A percentile compares a stretch with the other conserved stretches of the same genome.
Conservation (phyloP, 805 yeast genomes). For the Suhomyces xylopsoci region DNA sequence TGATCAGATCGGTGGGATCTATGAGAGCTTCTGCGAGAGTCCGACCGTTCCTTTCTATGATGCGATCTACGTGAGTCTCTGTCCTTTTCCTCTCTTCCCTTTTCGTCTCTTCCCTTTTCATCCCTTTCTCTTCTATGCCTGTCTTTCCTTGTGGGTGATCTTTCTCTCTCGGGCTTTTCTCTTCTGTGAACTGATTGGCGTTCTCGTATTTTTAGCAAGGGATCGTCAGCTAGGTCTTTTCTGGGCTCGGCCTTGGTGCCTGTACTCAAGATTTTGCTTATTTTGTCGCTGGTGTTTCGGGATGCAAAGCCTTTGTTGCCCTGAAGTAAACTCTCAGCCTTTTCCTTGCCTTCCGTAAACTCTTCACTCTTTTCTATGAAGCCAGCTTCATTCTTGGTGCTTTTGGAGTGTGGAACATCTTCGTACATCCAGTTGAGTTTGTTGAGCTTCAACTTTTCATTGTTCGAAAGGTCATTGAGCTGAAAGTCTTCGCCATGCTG, state of each 20-base stretch:
- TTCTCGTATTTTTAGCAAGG: slow-evolving; percentile 40
- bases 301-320: slow-evolving; percentile 37
- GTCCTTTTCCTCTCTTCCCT: slow-evolving; percentile 3
- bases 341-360: slow-evolving; percentile 29
- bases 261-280: not conserved
- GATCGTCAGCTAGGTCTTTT: slow-evolving; percentile 42
- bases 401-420: slow-evolving; percentile 33
- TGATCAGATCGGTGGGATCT: slow-evolving; percentile 1
- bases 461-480: slow-evolving; percentile 15
- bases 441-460: slow-evolving; percentile 34
- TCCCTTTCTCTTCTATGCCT: slow-evolving; percentile 2
- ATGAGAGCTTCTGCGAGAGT: slow-evolving; percentile 7
- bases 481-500: slow-evolving; percentile 41
- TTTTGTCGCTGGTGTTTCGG: not conserved
- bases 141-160: not conserved
- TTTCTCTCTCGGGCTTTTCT: slow-evolving; percentile 4
- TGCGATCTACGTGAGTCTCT: not conserved
- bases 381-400: slow-evolving; percentile 32
- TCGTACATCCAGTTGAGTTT: slow-evolving; percentile 89
- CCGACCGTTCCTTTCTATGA: not conserved
- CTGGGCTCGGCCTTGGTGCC: slow-evolving; percentile 28
- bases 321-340: slow-evolving; percentile 50
- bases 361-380: slow-evolving; percentile 32
- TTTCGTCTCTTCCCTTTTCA: not conserved
- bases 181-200: slow-evolving; percentile 2